These are phyloP conservation scores for Starmerella asiatica DNA, from an alignment of 805 yeast species.

Conservation along the genomic window DNA sequence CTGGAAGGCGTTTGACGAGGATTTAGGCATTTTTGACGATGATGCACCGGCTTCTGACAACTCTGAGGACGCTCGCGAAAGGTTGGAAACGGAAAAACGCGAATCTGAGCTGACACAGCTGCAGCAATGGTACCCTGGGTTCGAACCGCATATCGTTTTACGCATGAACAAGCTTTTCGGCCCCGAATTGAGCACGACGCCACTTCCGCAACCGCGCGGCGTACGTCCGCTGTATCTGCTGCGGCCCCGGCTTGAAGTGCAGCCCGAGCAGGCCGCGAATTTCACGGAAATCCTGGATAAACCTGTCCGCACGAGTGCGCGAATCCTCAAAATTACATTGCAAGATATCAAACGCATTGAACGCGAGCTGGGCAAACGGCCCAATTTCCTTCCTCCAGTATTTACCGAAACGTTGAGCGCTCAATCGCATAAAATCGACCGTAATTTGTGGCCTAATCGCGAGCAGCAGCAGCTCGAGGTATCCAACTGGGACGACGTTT, in stretches of 20 bases:
- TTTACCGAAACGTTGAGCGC: background rate
- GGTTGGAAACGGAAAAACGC: conserved; percentile 13
- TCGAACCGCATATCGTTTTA: conserved; percentile 40
- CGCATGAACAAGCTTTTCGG: conserved; percentile 54
- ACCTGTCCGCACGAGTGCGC: background rate
- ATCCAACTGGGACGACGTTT: conserved; percentile 26
- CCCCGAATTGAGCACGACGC: conserved; percentile 45
- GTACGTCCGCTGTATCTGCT: conserved; percentile 35
- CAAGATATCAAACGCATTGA: conserved; percentile 1
- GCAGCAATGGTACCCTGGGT: conserved; percentile 45
- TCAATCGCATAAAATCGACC: background rate
- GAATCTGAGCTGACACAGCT: conserved; percentile 21
- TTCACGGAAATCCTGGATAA: conserved; percentile 25
- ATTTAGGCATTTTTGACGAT: background rate
- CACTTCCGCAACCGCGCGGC: conserved; percentile 32
- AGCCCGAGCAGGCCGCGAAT: conserved; percentile 42
- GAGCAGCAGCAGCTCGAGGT: conserved; percentile 19
- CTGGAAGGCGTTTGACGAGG: conserved; percentile 17
- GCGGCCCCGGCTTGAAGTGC: conserved; percentile 46
- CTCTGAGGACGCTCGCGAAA: conserved; percentile 4
- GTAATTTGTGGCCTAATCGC: background rate
- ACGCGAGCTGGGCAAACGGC: conserved; percentile 6
- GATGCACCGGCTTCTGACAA: background rate
- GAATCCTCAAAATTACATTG: background rate
- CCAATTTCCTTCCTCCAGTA: background rate